Evolutionary conservation across 805 yeast genomes (phyloP), one percentile per base, ranked within the genome.

Genomic region (Wickerhamomyces chambardii): DNA sequence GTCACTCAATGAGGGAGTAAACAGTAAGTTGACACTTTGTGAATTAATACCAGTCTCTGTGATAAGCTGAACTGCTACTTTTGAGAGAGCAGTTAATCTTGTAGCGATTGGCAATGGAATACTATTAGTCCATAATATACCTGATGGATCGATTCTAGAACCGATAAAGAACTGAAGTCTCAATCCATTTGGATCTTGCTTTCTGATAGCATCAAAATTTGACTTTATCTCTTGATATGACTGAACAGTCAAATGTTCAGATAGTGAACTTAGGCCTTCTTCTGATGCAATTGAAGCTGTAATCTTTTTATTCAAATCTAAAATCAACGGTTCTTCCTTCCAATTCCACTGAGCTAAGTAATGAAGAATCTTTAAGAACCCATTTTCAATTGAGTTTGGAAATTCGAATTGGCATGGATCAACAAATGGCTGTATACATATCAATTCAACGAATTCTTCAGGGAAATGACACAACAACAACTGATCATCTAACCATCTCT

Each of bases 291-390:
- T 61, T 27, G 50, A 47, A 12, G 51, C 61, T 15, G 52, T 53
- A 33, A 55, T 56, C 16, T 73, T 72, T 38, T 67, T 77, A 12
- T 80, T 76, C 45, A 85, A 60, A 50, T 92, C 97, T 40, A 92
- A 59, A 36, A 89, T 73, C 41, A 92, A 60, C 1, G 95, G 82
- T 32, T 81, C 86, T 42, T 84, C 94, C 47, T 75, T 81, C 98
- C 98, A 92, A 56, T 92, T 87, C 98, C 98, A 92, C 30, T 59
- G 60, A 18, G 95, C 70, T 31, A 92, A 55, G 48, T 81, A 84
- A 32, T 73, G 64, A 28, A 92, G 54, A 11, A 79, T 70, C 39
- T 92, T 78, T 39, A 84, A 61, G 53, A 92, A 86, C 6, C 95
- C 98, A 36, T 81, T 70, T 42, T 77, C 79, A 8, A 81, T 76